Percentiles rank a stretch among this genome's conserved stretches.
Evolutionary conservation across 441 rosid species (phyloP).

Genomic region (Kokia cookei): DNA sequence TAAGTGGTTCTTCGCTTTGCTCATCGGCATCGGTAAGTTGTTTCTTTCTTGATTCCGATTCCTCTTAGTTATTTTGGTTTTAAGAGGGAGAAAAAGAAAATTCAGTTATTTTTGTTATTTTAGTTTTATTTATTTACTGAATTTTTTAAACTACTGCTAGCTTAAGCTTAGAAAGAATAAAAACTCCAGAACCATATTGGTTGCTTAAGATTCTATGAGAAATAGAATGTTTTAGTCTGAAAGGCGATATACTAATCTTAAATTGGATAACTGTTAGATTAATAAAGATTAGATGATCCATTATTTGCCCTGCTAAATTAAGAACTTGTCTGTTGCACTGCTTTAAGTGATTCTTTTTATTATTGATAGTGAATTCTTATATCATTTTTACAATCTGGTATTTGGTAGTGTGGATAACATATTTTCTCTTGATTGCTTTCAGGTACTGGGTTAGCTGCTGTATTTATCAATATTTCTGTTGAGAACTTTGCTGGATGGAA

Average conservation of each 20-base stretch:
- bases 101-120: not conserved
- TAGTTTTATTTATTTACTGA: not conserved
- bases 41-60: not conserved
- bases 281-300: not conserved
- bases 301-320: not conserved
- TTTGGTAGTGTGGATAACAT: not conserved
- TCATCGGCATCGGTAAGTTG: slow-evolving; percentile 83
- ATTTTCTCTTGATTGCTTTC: slow-evolving; percentile 16
- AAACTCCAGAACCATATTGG: not conserved
- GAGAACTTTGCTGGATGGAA: slow-evolving; percentile 99
- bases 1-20: slow-evolving; percentile 96
- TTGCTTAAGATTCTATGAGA: not conserved
- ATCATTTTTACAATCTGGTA: not conserved
- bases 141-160: not conserved
- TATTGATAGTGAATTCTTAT: not conserved
- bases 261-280: not conserved
- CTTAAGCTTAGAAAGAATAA: not conserved
- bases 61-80: not conserved
- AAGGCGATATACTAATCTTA: not conserved
- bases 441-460: slow-evolving; percentile 98
- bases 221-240: not conserved
- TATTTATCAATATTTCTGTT: slow-evolving; percentile 88
- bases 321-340: not conserved
- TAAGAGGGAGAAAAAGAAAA: not conserved
- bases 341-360: not conserved